Percentiles rank a stretch among this genome's conserved stretches.
Conservation (phyloP, 106 monocot species). For the Iris macrosiphon region DNA sequence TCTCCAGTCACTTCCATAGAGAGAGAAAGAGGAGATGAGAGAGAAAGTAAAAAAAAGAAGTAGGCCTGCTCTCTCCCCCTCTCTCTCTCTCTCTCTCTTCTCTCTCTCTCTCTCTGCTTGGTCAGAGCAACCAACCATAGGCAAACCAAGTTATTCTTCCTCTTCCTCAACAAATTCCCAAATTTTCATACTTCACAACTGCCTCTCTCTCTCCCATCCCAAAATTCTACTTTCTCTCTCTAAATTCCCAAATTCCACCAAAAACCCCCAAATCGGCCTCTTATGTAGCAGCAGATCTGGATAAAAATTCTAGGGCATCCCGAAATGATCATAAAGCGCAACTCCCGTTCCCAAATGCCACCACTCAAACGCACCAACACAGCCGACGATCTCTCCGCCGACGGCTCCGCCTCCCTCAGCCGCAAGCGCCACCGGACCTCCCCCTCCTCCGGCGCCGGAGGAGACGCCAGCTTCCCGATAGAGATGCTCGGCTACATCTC, state of each 20-base stretch:
- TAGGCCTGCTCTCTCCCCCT: neutral
- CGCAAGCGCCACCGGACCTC: slow-evolving; percentile 24
- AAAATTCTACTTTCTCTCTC: neutral
- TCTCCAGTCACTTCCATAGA: too few relatives aligned
- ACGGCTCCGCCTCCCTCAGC: slow-evolving; percentile 3
- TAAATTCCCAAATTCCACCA: neutral
- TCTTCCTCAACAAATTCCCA: neutral
- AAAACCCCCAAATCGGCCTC: neutral
- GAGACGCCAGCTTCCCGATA: slow-evolving; percentile 10
- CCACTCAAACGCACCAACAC: slow-evolving; percentile 36
- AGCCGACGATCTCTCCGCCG: slow-evolving; percentile 1
- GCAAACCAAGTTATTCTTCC: neutral
- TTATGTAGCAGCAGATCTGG: neutral
- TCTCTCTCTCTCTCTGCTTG: neutral
- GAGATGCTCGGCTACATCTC: slow-evolving; percentile 5
- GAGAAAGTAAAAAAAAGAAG: too few relatives aligned
- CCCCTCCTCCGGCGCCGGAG: slow-evolving; percentile 29
- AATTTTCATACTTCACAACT: neutral
- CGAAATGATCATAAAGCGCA: slow-evolving; percentile 49
- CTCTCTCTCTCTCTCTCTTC: neutral
- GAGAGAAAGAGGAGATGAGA: too few relatives aligned
- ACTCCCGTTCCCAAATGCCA: slow-evolving; percentile 38
- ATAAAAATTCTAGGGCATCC: slow-evolving; percentile 12
- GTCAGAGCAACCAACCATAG: neutral
- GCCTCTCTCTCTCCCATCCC: slow-evolving; percentile 1